A percentile compares a stretch with the other conserved stretches of the same genome.
Evolutionary conservation across 169 alveolate species (phyloP).

Genomic region (Sarcocystis neurona): DNA sequence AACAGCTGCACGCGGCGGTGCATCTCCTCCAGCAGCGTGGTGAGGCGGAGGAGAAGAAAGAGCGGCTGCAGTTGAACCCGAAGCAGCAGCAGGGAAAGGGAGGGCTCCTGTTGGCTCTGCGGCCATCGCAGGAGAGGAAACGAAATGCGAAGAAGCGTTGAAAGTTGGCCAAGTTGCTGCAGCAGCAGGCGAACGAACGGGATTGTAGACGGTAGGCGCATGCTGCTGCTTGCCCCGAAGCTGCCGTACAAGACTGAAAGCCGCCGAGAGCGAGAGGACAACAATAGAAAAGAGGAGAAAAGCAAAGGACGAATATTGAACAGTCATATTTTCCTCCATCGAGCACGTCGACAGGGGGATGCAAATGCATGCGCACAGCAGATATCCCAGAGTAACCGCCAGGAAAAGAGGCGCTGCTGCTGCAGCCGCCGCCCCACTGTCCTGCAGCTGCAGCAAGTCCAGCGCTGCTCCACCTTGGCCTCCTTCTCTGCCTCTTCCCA

Average conservation of each 20-base stretch:
- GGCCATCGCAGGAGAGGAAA: not conserved
- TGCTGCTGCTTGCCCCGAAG: no score
- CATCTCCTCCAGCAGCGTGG: not conserved
- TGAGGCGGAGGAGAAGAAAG: not conserved
- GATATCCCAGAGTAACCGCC: conserved; percentile 23
- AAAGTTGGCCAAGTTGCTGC: not conserved
- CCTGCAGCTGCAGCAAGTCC: no score
- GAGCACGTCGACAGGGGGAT: conserved; percentile 39
- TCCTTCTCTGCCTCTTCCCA: no score
- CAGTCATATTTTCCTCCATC: conserved; percentile 52
- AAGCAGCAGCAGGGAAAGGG: not conserved
- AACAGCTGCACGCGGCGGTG: not conserved
- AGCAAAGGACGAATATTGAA: conserved; percentile 30
- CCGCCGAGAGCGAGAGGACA: conserved; percentile 33
- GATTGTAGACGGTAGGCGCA: no score
- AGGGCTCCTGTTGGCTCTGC: not conserved
- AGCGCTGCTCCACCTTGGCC: no score
- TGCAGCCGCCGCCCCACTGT: not conserved
- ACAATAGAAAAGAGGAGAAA: conserved; percentile 20
- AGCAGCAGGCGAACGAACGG: no score
- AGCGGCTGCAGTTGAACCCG: no score
- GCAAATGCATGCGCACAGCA: conserved; percentile 36
- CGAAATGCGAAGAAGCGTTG: not conserved
- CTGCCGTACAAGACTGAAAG: not conserved
- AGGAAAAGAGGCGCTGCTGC: not conserved